These are phyloP conservation scores for Emmonsiellopsis sp. DNA, from an alignment of 2,329 filamentous ascomycete species.

Conservation along the genomic window DNA sequence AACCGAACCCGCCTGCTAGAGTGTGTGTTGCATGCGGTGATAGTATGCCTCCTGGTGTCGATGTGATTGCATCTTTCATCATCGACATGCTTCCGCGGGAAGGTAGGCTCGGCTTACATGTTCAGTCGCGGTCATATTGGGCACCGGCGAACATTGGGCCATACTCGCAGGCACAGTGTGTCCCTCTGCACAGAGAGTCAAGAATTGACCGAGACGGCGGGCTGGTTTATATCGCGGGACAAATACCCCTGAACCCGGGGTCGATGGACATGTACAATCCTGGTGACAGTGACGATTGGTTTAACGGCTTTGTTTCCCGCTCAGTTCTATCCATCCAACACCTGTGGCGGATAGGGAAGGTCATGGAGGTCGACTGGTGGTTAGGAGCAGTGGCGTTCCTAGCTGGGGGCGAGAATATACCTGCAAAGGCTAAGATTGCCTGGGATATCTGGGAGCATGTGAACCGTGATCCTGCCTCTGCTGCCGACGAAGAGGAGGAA, in stretches of 20 bases:
- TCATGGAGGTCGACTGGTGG: conserved; percentile 66
- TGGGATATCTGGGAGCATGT: conserved; percentile 37
- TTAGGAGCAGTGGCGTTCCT: conserved; percentile 67
- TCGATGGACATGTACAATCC: conserved; percentile 52
- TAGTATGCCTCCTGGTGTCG: conserved; percentile 48
- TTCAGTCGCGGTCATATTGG: conserved; percentile 93
- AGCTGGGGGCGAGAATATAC: conserved; percentile 31
- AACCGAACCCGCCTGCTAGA: conserved; percentile 73
- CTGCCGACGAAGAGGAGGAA: conserved; percentile 16
- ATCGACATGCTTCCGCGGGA: conserved; percentile 28
- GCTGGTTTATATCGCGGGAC: conserved; percentile 67
- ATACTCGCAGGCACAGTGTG: conserved; percentile 77
- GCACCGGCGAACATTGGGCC: conserved; percentile 95
- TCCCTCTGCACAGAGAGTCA: conserved; percentile 30
- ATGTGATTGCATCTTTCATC: conserved; percentile 51
- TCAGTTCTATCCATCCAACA: conserved; percentile 73
- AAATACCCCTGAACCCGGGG: conserved; percentile 77
- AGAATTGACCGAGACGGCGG: conserved; percentile 13
- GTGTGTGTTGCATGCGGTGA: conserved; percentile 73
- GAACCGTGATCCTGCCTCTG: conserved; percentile 16
- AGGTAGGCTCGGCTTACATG: conserved; percentile 56
- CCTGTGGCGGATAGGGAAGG: conserved; percentile 69
- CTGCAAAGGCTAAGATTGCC: conserved; percentile 27
- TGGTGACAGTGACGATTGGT: conserved; percentile 8
- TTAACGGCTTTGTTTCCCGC: conserved; percentile 45